A percentile compares a stretch with the other conserved stretches of the same genome.
phyloP scores from a whole-genome alignment of 2,329 filamentous ascomycete genomes.

The Fusarium tjaetaba region DNA sequence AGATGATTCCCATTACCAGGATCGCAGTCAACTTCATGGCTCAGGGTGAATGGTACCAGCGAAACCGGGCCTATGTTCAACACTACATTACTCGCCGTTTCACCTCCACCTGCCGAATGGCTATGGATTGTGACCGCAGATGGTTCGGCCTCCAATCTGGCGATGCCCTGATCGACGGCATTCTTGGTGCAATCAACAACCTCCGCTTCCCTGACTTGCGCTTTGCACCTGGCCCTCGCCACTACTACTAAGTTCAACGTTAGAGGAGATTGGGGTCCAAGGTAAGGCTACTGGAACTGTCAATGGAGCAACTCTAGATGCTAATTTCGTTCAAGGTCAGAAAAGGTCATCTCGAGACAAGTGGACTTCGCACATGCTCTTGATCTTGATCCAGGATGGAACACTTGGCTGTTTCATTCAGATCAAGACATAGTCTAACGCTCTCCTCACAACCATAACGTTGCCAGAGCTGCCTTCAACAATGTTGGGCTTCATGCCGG shows the following conservation, averaged over 20 bases:
- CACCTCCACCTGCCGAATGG: not conserved
- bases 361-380: not conserved
- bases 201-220: not conserved
- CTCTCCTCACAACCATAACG: not conserved
- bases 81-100: not conserved
- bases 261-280: no score
- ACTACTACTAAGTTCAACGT: not conserved
- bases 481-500: not conserved
- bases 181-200: not conserved
- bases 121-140: not conserved
- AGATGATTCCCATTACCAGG: not conserved
- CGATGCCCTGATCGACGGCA: not conserved
- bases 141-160: not conserved
- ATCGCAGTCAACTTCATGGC: not conserved
- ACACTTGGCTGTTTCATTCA: not conserved
- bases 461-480: not conserved
- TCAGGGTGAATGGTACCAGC: not conserved
- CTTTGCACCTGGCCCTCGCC: not conserved
- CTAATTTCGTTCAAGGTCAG: not conserved
- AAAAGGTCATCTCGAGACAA: no score
- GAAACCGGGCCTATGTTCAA: not conserved
- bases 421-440: not conserved
- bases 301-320: not conserved
- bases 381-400: not conserved
- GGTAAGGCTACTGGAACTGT: not conserved